Percentiles rank a stretch among this genome's conserved stretches.
These are phyloP conservation scores for Ambrosia trifida DNA, from an alignment of 129 eudicot genomes.

Conservation along the genomic window DNA sequence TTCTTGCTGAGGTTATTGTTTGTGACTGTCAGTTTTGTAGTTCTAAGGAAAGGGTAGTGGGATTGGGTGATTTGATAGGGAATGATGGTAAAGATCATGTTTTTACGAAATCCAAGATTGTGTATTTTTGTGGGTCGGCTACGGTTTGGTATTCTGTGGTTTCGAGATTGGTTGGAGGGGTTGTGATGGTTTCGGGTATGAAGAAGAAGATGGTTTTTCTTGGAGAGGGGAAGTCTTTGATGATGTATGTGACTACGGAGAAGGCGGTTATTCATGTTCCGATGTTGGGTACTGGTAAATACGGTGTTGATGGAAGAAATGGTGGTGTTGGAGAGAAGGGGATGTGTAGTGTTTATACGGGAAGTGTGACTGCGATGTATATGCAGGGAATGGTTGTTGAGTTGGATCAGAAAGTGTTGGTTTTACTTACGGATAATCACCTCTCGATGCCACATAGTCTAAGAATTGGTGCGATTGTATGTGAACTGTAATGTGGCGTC, in stretches of 20 bases:
- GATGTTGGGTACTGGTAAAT: background rate
- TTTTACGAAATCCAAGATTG: constrained; percentile 38
- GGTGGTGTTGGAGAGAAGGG: constrained; percentile 26
- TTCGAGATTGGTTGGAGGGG: constrained; percentile 49
- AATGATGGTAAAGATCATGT: constrained; percentile 30
- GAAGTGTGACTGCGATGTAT: constrained; percentile 65
- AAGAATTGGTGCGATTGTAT: constrained; percentile 86
- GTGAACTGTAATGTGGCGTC: constrained; percentile 46
- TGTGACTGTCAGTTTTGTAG: constrained; percentile 68
- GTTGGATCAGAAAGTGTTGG: constrained; percentile 65
- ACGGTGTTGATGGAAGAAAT: constrained; percentile 31
- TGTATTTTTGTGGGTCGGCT: constrained; percentile 62
- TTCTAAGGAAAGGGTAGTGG: constrained; percentile 24
- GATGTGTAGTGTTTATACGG: constrained; percentile 53
- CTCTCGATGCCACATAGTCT: constrained; percentile 59
- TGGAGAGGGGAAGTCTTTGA: constrained; percentile 58
- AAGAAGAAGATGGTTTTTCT: constrained; percentile 76
- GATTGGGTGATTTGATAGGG: constrained; percentile 16
- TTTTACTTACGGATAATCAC: constrained; percentile 66
- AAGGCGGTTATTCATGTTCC: constrained; percentile 44
- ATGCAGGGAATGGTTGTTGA: constrained; percentile 84
- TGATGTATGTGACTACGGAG: constrained; percentile 68
- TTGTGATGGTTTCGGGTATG: constrained; percentile 50
- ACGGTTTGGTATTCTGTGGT: constrained; percentile 71
- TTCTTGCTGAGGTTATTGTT: constrained; percentile 53